phyloP scores from a whole-genome alignment of 1,284 basidiomycete species.

The Porodaedalea pini region DNA sequence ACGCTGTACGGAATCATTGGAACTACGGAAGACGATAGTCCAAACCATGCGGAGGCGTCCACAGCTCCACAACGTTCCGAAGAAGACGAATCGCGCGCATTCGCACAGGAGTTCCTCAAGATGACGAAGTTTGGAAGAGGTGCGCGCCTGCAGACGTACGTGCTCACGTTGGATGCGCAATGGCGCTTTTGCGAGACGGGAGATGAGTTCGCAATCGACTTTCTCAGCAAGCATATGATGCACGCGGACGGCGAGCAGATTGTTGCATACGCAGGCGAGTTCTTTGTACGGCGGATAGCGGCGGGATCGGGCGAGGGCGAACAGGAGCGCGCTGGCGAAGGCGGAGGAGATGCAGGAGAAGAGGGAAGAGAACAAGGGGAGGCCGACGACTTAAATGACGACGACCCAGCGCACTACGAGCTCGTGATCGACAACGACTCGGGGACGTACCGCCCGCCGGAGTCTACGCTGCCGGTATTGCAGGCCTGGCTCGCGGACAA shows the following conservation, averaged over 20 bases:
- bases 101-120: constrained; percentile 41
- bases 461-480: constrained; percentile 37
- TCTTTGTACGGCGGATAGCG: constrained; percentile 32
- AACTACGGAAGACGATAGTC: constrained; percentile 9
- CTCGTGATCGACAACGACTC: constrained; percentile 50
- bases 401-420: constrained; percentile 39
- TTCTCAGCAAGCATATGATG: constrained; percentile 51
- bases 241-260: constrained; percentile 43
- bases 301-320: background rate
- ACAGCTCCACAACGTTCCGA: background rate
- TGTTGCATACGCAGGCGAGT: constrained; percentile 38
- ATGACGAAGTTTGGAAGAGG: constrained; percentile 42
- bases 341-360: constrained; percentile 19
- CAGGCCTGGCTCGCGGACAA: constrained; percentile 34
- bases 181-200: constrained; percentile 49
- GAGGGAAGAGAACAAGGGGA: constrained; percentile 17
- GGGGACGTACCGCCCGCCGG: constrained; percentile 46
- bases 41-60: background rate
- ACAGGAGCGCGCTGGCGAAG: background rate
- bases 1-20: constrained; percentile 37
- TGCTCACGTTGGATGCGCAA: constrained; percentile 44
- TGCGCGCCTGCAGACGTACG: constrained; percentile 43
- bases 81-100: constrained; percentile 22
- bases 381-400: constrained; percentile 20
- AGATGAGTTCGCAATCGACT: constrained; percentile 44